Evolutionary conservation across 768 basidiomycete species (phyloP).

Genomic region (Lyophyllum decastes): DNA sequence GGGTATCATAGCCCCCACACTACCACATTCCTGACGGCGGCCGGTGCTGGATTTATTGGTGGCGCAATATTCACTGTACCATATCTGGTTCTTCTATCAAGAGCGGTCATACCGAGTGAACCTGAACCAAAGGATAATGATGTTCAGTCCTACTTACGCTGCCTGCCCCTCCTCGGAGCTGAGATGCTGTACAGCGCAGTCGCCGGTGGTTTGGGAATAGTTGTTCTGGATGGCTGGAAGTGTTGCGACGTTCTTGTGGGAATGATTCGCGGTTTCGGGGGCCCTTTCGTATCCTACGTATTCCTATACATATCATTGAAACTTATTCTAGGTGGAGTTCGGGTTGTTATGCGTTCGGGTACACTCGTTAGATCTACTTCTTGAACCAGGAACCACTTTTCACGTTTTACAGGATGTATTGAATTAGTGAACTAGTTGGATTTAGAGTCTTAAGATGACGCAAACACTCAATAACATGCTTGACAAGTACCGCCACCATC

Average conservation of each 20-base stretch:
- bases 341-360: background rate
- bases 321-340: constrained; percentile 6
- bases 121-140: constrained; percentile 1
- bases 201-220: constrained; percentile 11
- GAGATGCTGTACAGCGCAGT: constrained; percentile 16
- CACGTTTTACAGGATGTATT: background rate
- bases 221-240: constrained; percentile 9
- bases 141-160: background rate
- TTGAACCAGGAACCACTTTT: background rate
- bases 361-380: background rate
- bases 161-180: constrained; percentile 5
- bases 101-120: background rate
- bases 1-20: background rate
- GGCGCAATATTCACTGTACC: constrained; percentile 20
- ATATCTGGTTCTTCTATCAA: constrained; percentile 14
- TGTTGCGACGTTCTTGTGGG: background rate
- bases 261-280: constrained; percentile 4
- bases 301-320: constrained; percentile 1
- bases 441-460: no score
- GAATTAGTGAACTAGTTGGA: no score
- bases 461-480: no score
- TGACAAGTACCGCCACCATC: no score
- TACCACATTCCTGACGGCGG: constrained; percentile 2
- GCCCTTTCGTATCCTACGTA: constrained; percentile 10
- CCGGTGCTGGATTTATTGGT: constrained; percentile 14